Conservation (phyloP, 1,284 basidiomycete species). For the Cryptococcus sp. region DNA sequence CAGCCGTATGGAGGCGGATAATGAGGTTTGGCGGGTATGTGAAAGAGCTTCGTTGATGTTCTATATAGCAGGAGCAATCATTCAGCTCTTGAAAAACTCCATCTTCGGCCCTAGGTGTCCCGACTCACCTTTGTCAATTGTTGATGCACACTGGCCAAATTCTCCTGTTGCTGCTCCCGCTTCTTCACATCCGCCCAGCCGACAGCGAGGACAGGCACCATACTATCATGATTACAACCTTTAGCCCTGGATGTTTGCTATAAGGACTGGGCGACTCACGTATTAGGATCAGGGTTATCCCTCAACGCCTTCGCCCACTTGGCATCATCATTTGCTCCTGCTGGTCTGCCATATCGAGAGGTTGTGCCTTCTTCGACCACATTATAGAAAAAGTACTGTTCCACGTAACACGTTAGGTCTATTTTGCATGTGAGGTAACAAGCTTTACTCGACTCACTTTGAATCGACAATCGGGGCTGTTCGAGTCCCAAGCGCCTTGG, state of each 20-base stretch:
- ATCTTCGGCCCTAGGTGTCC: not conserved
- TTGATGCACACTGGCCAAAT: constrained; percentile 68
- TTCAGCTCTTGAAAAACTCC: not conserved
- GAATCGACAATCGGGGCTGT: constrained; percentile 72
- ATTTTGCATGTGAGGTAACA: too few relatives aligned
- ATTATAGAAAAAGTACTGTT: constrained; percentile 85
- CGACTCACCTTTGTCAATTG: constrained; percentile 65
- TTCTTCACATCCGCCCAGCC: constrained; percentile 81
- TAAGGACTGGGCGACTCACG: constrained; percentile 58
- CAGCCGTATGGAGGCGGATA: constrained; percentile 70
- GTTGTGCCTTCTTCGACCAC: constrained; percentile 74
- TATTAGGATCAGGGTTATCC: constrained; percentile 79
- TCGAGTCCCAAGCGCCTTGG: constrained; percentile 70
- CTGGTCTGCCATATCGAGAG: constrained; percentile 69
- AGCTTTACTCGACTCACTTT: constrained; percentile 60
- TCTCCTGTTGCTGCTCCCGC: constrained; percentile 74
- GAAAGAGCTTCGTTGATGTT: constrained; percentile 69
- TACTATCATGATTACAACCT: constrained; percentile 54
- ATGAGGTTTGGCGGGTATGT: constrained; percentile 64
- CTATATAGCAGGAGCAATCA: constrained; percentile 39
- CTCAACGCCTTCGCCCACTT: constrained; percentile 76
- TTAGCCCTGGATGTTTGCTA: not conserved
- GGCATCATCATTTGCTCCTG: constrained; percentile 70
- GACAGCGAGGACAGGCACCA: constrained; percentile 77
- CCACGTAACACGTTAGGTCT: constrained; percentile 4